phyloP scores from a whole-genome alignment of 192 early-diverging fungal species.

The Mortierella hygrophila region DNA sequence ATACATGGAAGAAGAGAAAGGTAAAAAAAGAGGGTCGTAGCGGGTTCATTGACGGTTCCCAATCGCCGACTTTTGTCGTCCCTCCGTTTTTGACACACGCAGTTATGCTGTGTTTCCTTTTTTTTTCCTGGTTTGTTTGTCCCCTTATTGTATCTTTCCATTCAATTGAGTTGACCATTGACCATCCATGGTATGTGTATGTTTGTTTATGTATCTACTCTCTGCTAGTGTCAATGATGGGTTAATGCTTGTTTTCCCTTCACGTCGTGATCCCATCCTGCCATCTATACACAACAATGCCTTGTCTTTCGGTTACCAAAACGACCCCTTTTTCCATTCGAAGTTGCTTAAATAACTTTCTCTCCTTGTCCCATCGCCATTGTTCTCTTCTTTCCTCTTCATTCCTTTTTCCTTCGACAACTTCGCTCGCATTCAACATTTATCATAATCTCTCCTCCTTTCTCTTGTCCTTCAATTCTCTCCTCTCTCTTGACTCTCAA shows the following conservation, averaged over 20 bases:
- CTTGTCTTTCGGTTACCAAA: background rate
- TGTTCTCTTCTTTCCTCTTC: background rate
- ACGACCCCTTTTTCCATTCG: background rate
- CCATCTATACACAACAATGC: background rate
- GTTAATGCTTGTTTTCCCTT: background rate
- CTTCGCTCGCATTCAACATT: background rate
- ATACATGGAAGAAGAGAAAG: background rate
- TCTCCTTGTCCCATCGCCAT: background rate
- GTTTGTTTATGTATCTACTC: background rate
- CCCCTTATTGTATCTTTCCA: background rate
- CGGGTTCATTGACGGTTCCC: slow-evolving; percentile 1
- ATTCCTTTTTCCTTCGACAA: slow-evolving; percentile 1
- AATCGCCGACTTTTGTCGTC: background rate
- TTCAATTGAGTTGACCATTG: background rate
- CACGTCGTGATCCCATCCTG: background rate
- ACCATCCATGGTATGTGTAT: background rate
- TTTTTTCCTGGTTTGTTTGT: background rate
- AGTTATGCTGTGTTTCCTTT: slow-evolving; percentile 1
- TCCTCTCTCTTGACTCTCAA: background rate
- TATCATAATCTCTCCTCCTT: background rate
- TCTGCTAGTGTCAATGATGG: background rate
- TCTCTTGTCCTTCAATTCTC: background rate
- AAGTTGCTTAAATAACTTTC: background rate
- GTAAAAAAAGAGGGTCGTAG: slow-evolving; percentile 1
- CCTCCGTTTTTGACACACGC: background rate